Evolutionary conservation across 257 asterid genomes (phyloP).

Genomic region (Gardenia jasminoides): DNA sequence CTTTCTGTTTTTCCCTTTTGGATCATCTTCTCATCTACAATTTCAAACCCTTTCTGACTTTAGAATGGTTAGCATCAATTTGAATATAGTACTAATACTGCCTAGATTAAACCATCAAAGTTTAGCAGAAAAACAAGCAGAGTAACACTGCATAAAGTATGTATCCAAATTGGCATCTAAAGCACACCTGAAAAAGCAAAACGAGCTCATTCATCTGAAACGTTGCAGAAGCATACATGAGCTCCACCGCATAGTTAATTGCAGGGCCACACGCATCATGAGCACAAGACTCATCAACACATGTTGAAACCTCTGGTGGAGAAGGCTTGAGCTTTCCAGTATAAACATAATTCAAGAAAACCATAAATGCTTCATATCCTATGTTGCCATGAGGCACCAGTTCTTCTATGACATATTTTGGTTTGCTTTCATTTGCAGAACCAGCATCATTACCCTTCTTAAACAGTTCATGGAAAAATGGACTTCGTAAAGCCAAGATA

Average conservation of each 20-base stretch:
- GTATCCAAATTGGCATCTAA: not conserved
- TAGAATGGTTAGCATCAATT: not conserved
- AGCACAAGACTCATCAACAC: constrained; percentile 71
- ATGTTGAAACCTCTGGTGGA: constrained; percentile 69
- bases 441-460: constrained; percentile 22
- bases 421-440: constrained; percentile 47
- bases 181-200: constrained; percentile 58
- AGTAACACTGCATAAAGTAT: not conserved
- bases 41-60: not conserved
- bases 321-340: constrained; percentile 65
- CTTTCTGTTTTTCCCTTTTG: not conserved
- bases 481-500: constrained; percentile 72
- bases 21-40: not conserved
- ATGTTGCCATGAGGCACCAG: constrained; percentile 52
- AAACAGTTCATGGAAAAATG: constrained; percentile 38
- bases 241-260: constrained; percentile 65
- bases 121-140: not conserved
- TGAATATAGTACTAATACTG: not conserved
- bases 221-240: constrained; percentile 79
- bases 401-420: constrained; percentile 49
- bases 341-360: constrained; percentile 53
- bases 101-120: not conserved
- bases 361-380: constrained; percentile 56
- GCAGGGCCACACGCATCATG: constrained; percentile 92
- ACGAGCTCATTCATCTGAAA: constrained; percentile 83